Evolutionary conservation across 108 stramenopile species (phyloP).

Genomic region (Mayamaea pseudoterrestris): DNA sequence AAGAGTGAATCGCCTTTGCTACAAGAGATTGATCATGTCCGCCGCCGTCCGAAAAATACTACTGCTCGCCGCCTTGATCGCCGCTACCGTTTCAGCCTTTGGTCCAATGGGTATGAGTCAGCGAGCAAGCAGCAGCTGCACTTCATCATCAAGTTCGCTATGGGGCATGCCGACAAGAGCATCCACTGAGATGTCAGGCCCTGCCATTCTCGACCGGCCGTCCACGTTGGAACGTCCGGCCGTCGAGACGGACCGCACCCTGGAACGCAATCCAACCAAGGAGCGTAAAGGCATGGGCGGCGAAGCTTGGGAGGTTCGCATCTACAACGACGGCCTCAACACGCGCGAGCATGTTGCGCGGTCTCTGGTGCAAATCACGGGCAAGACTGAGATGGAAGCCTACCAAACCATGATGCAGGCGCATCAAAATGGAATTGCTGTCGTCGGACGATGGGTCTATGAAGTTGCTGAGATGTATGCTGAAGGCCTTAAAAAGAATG

Average conservation of each 20-base stretch:
- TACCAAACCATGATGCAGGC: constrained; percentile 79
- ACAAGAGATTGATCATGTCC: no score
- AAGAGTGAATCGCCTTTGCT: no score
- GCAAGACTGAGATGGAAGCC: constrained; percentile 49
- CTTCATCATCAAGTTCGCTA: no score
- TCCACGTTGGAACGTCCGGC: constrained; percentile 14
- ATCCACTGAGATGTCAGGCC: constrained; percentile 9
- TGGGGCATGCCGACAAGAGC: no score
- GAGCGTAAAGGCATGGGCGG: constrained; percentile 7
- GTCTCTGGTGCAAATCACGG: constrained; percentile 63
- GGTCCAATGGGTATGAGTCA: no score
- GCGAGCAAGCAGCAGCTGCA: no score
- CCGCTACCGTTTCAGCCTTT: no score
- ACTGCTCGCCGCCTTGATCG: no score
- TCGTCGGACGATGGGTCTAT: constrained; percentile 55
- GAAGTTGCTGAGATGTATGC: constrained; percentile 72
- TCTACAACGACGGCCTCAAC: constrained; percentile 78
- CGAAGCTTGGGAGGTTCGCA: constrained; percentile 60
- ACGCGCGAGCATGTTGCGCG: constrained; percentile 74
- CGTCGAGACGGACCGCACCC: constrained; percentile 14
- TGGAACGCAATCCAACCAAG: constrained; percentile 7
- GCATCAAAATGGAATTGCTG: constrained; percentile 70
- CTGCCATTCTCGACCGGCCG: constrained; percentile 24
- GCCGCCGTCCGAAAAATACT: no score
- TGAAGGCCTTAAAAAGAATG: constrained; percentile 43